phyloP scores from a whole-genome alignment of 768 basidiomycete species.

The Pleurotus sapidus region DNA sequence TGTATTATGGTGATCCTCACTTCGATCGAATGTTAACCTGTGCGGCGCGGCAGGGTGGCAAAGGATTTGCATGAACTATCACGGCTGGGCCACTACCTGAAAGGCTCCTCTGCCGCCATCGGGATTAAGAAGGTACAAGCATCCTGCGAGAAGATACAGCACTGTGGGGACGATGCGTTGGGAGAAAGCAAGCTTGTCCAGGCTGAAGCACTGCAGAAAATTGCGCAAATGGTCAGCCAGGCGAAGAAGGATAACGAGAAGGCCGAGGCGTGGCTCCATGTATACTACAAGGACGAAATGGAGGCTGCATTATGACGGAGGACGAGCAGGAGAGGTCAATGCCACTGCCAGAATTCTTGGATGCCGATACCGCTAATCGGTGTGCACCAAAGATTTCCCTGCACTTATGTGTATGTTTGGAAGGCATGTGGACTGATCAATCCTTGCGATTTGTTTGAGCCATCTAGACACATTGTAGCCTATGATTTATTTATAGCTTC shows the following conservation, averaged over 20 bases:
- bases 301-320: neutral
- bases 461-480: neutral
- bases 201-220: conserved; percentile 54
- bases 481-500: neutral
- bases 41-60: conserved; percentile 33
- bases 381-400: neutral
- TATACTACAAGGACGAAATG: neutral
- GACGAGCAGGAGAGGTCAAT: neutral
- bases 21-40: neutral
- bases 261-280: conserved; percentile 66
- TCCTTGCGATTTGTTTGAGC: neutral
- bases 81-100: conserved; percentile 88
- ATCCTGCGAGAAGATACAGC: conserved; percentile 89
- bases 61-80: conserved; percentile 69
- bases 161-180: conserved; percentile 75
- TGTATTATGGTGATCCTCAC: too few species aligned
- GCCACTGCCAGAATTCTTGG: neutral
- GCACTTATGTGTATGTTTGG: neutral
- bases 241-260: conserved; percentile 67
- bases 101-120: conserved; percentile 94
- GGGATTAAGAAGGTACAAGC: conserved; percentile 80
- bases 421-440: neutral
- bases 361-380: neutral
- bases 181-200: conserved; percentile 33
- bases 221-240: conserved; percentile 50